Evolutionary conservation across 306 rosid genomes (phyloP).

Genomic region (Quercus parvula): DNA sequence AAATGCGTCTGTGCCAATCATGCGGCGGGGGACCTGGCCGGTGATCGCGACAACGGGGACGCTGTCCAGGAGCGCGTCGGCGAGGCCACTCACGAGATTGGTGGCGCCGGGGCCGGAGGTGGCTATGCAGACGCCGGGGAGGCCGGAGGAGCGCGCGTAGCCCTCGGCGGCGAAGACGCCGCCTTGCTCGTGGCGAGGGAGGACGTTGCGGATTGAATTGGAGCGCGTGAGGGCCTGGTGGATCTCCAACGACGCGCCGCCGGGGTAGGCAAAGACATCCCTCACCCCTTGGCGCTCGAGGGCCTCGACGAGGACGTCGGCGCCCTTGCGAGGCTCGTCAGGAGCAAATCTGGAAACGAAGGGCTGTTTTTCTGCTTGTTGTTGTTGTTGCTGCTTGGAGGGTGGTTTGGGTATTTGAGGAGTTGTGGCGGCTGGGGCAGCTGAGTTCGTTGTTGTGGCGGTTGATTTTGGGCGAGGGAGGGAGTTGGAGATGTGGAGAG

Average conservation of each 20-base stretch:
- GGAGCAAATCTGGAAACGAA: conserved; percentile 44
- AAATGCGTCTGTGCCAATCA: conserved; percentile 95
- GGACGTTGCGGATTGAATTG: conserved; percentile 52
- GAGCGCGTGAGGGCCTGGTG: conserved; percentile 96
- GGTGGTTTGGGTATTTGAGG: background rate
- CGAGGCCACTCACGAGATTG: conserved; percentile 82
- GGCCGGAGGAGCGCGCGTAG: conserved; percentile 75
- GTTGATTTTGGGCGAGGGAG: conserved; percentile 20
- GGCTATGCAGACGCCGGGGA: conserved; percentile 82
- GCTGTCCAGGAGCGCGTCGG: conserved; percentile 74
- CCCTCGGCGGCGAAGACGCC: conserved; percentile 92
- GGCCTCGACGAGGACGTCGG: conserved; percentile 88
- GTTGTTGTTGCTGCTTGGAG: background rate
- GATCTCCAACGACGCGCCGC: conserved; percentile 95
- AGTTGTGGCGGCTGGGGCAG: background rate
- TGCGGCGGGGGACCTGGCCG: conserved; percentile 81
- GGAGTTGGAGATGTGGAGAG: conserved; percentile 33
- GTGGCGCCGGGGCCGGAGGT: conserved; percentile 97
- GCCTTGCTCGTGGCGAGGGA: conserved; percentile 92
- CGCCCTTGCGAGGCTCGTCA: conserved; percentile 65
- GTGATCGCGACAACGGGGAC: conserved; percentile 77
- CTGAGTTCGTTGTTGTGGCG: conserved; percentile 16
- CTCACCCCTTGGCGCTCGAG: conserved; percentile 79
- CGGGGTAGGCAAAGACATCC: conserved; percentile 85
- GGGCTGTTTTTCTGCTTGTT: background rate